phyloP scores from a whole-genome alignment of 306 rosid species.

The Castanopsis chinensis region DNA sequence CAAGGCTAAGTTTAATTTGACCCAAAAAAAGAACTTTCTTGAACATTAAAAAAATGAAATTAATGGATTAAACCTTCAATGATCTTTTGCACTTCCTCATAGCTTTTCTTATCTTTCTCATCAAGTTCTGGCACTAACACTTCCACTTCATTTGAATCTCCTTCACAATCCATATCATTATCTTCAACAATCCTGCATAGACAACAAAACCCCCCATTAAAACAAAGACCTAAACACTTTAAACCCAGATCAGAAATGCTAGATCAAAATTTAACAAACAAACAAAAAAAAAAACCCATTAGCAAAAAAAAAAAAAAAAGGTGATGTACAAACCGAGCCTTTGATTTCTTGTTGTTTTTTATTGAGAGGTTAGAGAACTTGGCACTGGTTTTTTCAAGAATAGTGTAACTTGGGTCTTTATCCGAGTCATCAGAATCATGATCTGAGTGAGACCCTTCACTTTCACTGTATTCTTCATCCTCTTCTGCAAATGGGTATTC shows the following conservation, averaged over 20 bases:
- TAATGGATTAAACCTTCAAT: conserved; percentile 44
- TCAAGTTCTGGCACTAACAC: conserved; percentile 24
- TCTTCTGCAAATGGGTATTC: not conserved
- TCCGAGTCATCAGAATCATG: conserved; percentile 42
- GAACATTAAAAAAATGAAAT: not conserved
- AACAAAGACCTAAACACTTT: not conserved
- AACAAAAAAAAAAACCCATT: not conserved
- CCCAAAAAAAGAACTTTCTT: not conserved
- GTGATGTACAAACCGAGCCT: conserved; percentile 32
- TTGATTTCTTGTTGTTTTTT: conserved; percentile 37
- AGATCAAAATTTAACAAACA: not conserved
- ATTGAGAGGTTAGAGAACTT: conserved; percentile 50
- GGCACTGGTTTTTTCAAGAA: conserved; percentile 41
- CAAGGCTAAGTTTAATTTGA: not conserved
- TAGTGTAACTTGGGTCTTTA: conserved; percentile 36
- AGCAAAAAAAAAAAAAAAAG: not conserved
- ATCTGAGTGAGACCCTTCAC: conserved; percentile 27
- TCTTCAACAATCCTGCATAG: conserved; percentile 37
- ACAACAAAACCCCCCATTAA: not conserved
- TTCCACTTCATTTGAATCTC: conserved; percentile 27
- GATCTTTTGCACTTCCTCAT: conserved; percentile 38
- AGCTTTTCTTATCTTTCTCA: conserved; percentile 33
- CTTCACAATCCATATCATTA: conserved; percentile 14
- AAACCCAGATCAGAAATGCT: not conserved
- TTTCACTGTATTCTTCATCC: not conserved